These are phyloP conservation scores for Backusella parvicylindrica DNA, from an alignment of 192 early-diverging fungal genomes.

Conservation along the genomic window DNA sequence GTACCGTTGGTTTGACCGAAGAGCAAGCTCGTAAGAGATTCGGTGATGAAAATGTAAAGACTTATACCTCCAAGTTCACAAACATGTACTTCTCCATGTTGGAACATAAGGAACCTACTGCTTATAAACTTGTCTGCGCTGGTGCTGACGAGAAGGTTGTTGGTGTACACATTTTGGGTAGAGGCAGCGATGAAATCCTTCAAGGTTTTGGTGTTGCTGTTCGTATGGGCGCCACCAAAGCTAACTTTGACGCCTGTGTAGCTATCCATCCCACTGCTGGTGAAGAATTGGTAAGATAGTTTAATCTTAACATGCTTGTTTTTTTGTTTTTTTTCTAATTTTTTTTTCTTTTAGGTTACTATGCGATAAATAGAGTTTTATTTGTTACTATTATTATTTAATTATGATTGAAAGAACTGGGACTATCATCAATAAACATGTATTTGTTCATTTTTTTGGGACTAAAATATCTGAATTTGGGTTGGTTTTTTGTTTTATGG, in stretches of 20 bases:
- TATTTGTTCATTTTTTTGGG: conserved; percentile 37
- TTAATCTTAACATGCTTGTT: neutral
- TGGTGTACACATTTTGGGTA: conserved; percentile 91
- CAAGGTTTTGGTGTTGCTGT: conserved; percentile 97
- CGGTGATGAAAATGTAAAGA: conserved; percentile 77
- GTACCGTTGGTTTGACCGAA: conserved; percentile 90
- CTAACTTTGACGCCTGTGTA: conserved; percentile 93
- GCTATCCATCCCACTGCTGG: conserved; percentile 97
- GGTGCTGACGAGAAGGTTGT: conserved; percentile 95
- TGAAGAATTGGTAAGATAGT: conserved; percentile 85
- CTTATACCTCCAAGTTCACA: conserved; percentile 83
- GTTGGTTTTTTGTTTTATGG: conserved; percentile 21
- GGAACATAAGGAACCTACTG: conserved; percentile 84
- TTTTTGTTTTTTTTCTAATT: neutral
- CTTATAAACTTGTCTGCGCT: conserved; percentile 88
- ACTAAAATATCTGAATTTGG: conserved; percentile 39
- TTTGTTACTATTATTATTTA: neutral
- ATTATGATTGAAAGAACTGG: conserved; percentile 10
- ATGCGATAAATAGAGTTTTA: conserved; percentile 8
- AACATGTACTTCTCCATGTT: conserved; percentile 90
- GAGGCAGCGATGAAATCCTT: conserved; percentile 84
- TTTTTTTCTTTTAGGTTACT: conserved; percentile 12
- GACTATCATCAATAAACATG: conserved; percentile 39
- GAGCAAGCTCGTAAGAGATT: conserved; percentile 69
- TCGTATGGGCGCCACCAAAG: conserved; percentile 99